A percentile compares a stretch with the other conserved stretches of the same genome.
Conservation (phyloP, 225 moss, liverwort and hornwort genomes). For the Lunularia cruciata region DNA sequence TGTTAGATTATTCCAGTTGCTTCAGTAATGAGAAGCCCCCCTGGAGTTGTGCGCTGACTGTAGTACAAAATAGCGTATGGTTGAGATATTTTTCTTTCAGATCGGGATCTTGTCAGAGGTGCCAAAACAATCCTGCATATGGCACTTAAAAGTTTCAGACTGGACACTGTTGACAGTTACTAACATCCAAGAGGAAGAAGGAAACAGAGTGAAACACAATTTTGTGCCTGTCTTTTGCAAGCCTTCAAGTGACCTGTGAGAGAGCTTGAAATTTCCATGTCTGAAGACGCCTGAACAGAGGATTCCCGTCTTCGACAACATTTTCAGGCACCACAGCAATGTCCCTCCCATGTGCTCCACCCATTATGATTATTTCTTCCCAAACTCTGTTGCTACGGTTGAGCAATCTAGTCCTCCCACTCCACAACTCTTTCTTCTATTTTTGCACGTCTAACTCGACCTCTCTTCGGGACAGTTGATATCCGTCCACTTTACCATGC, state of each 20-base stretch:
- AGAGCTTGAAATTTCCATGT: conserved; percentile 15
- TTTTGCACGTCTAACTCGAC: no score
- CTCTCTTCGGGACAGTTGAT: no score
- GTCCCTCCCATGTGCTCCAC: conserved; percentile 2
- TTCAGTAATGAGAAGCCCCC: conserved; percentile 68
- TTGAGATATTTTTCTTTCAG: conserved; percentile 57
- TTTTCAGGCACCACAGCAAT: not conserved
- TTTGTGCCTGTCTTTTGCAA: no score
- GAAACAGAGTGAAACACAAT: no score
- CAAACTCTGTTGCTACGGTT: not conserved
- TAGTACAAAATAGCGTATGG: conserved; percentile 59
- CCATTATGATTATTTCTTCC: not conserved
- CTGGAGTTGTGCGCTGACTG: conserved; percentile 62
- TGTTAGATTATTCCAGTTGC: conserved; percentile 35
- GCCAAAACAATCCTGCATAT: conserved; percentile 71
- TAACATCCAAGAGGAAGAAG: no score
- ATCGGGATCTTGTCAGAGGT: conserved; percentile 74
- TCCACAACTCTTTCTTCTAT: no score
- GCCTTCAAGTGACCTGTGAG: conserved; percentile 5
- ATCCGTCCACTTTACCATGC: no score
- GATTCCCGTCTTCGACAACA: not conserved
- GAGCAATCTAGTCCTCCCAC: no score
- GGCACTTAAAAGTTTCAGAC: not conserved
- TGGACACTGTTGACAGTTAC: not conserved
- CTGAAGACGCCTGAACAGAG: conserved; percentile 16